Evolutionary conservation across 176 grass and related monocot genomes (phyloP).

Genomic region (Chrysopogon serrulatus): DNA sequence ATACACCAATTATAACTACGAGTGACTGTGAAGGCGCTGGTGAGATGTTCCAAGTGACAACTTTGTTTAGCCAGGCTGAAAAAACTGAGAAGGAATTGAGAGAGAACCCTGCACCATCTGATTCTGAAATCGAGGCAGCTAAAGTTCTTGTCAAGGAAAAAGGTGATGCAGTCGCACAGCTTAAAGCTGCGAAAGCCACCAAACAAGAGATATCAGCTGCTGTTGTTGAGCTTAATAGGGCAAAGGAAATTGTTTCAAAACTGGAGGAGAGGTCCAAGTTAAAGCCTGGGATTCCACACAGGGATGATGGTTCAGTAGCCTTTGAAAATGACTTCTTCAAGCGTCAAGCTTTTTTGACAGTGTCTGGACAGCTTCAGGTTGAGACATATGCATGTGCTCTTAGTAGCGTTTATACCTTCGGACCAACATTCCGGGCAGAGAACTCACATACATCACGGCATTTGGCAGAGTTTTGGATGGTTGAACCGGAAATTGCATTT

Average conservation of each 20-base stretch:
- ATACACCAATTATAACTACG: slow-evolving; percentile 91
- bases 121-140: slow-evolving; percentile 69
- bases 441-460: slow-evolving; percentile 91
- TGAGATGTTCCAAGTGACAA: slow-evolving; percentile 96
- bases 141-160: slow-evolving; percentile 67
- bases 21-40: slow-evolving; percentile 96
- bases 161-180: slow-evolving; percentile 53
- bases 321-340: slow-evolving; percentile 87
- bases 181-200: slow-evolving; percentile 78
- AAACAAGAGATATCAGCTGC: slow-evolving; percentile 57
- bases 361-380: slow-evolving; percentile 94
- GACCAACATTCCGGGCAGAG: slow-evolving; percentile 92
- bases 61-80: slow-evolving; percentile 78
- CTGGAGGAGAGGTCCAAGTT: slow-evolving; percentile 91
- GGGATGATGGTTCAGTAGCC: slow-evolving; percentile 63
- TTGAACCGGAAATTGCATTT: slow-evolving; percentile 97
- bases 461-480: slow-evolving; percentile 99
- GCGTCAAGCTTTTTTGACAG: slow-evolving; percentile 91
- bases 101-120: slow-evolving; percentile 64
- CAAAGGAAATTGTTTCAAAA: slow-evolving; percentile 59
- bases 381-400: slow-evolving; percentile 92
- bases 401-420: slow-evolving; percentile 93
- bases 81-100: slow-evolving; percentile 79
- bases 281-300: slow-evolving; percentile 69
- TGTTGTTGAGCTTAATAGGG: slow-evolving; percentile 62